Evolutionary conservation across 1,284 basidiomycete genomes (phyloP), one percentile per base, ranked within the genome.

Genomic region (Phylloboletellus chloephorus): DNA sequence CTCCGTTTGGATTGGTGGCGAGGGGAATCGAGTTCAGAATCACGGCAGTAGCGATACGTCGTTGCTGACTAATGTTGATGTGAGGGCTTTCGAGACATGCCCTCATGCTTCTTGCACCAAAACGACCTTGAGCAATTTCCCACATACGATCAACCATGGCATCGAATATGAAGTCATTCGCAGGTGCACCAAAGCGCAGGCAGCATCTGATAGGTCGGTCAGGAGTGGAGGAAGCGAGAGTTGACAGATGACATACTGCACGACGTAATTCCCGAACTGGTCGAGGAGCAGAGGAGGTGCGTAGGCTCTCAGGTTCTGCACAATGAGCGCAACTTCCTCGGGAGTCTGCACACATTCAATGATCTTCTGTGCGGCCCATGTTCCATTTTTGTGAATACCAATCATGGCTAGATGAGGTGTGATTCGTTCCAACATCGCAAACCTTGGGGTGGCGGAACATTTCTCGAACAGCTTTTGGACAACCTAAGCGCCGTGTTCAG

Each of bases 351-450:
- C 88, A 52, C 91, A 95, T 67, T 98, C 94, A 51, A 98, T 98
- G 59, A 98, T 95, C 74, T 96, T 96, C 66, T 98, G 96, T 3
- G 94, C 95, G 1, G 96, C 95, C 96, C 96, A 98, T 0, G 96
- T 99, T 28, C 96, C 96, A 56, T 98, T 98, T 72, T 98, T 98
- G 73, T 99, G 96, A 38, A 95, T 93, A 36, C 96, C 96, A 51
- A 98, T 96, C 77, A 91, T 91, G 19, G 95, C 96, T 17, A 99
- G 72, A 62, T 96, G 88, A 39, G 96, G 96, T 3, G 85, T 81
- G 45, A 98, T 85, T 33, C 92, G 82, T 58, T 98, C 92, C 32
- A 99, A 73, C 89, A 98, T 93, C 12, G 82, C 79, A 50, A 89
- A 76, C 52, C 94, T 78, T 35, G 91, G 82, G 3, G 58, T 65